Evolutionary conservation across 2,329 filamentous ascomycete species (phyloP), one percentile per base, ranked within the genome.

Genomic region (Talaromyces sp.): DNA sequence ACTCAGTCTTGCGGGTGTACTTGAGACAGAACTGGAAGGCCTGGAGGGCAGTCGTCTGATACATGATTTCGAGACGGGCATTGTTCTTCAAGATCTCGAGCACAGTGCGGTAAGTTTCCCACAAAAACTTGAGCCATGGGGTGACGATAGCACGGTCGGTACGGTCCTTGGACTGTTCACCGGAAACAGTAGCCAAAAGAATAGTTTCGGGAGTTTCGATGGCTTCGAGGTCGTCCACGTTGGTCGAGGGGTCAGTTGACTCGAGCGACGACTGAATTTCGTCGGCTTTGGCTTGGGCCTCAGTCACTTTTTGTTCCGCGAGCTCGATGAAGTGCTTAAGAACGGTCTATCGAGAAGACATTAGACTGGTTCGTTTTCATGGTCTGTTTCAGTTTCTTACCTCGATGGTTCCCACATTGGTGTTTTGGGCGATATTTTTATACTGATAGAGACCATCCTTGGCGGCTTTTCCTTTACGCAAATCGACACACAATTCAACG

Each of bases 401-500:
- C 88, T 98, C 95, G 78, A 99, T 99, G 68, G 95, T 99, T 73
- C 88, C 93, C 71, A 99, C 93, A 78, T 98, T 98, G 73, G 94
- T 97, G 83, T 99, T 99, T 81, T 99, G 95, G 64, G 93, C 94
- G 72, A 97, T 98, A 81, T 99, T 99, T 86, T 99, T 99, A 87
- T 99, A 99, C 80, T 97, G 95, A 80, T 98, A 99, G 58, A 99
- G 86, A 68, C 95, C 95, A 83, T 99, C 95, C 86, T 99, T 99
- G 80, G 94, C 95, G 67, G 95, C 87, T 82, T 99, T 99, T 73
- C 95, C 95, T 83, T 98, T 99, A 83, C 95, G 93, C 74, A 97
- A 89, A 76, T 98, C 94, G 75, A 99, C 95, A 71, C 91, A 97
- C 66, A 98, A 87, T 82, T 98, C 93, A 75, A 99, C 94, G 76